Evolutionary conservation across 2,329 filamentous ascomycete species (phyloP), one percentile per base, ranked within the genome.

Genomic region (Sclerotinia sclerotiorum): DNA sequence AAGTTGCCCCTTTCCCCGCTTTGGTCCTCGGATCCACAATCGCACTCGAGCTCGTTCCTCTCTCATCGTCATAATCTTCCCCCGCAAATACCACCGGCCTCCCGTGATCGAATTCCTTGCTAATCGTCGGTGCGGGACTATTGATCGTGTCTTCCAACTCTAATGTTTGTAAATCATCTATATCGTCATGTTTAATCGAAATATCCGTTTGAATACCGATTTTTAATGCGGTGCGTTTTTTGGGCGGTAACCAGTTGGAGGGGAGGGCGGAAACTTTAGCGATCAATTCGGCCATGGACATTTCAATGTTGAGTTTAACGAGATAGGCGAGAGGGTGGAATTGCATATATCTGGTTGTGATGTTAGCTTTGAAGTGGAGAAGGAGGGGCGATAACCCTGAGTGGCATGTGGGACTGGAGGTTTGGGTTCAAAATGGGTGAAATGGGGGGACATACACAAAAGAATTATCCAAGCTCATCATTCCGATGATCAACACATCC

Each of bases 261-360:
- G 55, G 54, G 35, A 67, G 65, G 5, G 42, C 44, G 44, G 73
- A 68, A 6, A 75, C 69, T 64, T 70, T 72, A 32, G 77, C 77
- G 67, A 81, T 79, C 7, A 81, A 76, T 1, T 78, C 77, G 8
- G 80, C 79, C 79, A 82, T 81, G 69, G 76, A 77, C 79, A 81
- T 79, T 73, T 82, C 80, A 67, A 81, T 81, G 71, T 82, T 81
- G 65, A 81, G 78, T 69, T 79, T 81, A 58, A 81, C 78, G 60
- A 80, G 79, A 73, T 81, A 81, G 8, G 77, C 78, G 13, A 81
- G 76, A 0, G 80, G 79, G 65, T 81, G 79, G 73, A 81, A 80
- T 70, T 80, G 79, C 63, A 80, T 77, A 72, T 77, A 78, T 49
- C 73, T 75, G 21, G 19, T 48, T 44, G 2, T 10, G 5, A 24